Evolutionary conservation across 805 yeast species (phyloP).

Genomic region (Candida germanica): DNA sequence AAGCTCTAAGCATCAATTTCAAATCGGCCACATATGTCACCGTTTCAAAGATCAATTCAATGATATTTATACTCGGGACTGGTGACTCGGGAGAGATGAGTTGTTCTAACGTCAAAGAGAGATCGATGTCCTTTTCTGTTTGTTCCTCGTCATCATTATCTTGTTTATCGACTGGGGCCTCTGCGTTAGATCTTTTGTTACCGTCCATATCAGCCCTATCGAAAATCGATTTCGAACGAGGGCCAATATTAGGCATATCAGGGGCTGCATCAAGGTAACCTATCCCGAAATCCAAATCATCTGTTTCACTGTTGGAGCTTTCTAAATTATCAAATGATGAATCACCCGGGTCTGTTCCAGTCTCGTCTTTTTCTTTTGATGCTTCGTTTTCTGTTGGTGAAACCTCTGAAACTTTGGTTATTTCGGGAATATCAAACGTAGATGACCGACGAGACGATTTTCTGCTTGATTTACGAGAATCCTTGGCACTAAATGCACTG

Average conservation of each 20-base stretch:
- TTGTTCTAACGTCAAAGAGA: constrained; percentile 49
- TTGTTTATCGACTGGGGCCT: constrained; percentile 15
- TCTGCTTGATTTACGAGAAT: constrained; percentile 3
- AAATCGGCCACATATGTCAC: constrained; percentile 62
- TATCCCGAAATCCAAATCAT: constrained; percentile 17
- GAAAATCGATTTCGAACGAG: constrained; percentile 35
- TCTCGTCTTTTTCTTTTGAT: constrained; percentile 1
- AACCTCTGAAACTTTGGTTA: neutral
- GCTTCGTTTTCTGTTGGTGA: neutral
- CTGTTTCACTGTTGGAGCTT: constrained; percentile 24
- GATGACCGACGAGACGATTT: constrained; percentile 11
- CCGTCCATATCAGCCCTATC: constrained; percentile 23
- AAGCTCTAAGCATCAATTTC: constrained; percentile 56
- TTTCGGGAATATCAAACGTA: constrained; percentile 5
- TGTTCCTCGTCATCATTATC: constrained; percentile 14
- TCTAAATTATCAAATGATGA: constrained; percentile 20
- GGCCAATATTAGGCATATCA: constrained; percentile 19
- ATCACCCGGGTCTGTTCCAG: constrained; percentile 16
- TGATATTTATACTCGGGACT: constrained; percentile 51
- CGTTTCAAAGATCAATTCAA: constrained; percentile 60
- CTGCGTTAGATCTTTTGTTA: constrained; percentile 13
- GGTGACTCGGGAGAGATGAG: constrained; percentile 54
- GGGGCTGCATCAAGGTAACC: constrained; percentile 29
- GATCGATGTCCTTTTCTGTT: constrained; percentile 14
- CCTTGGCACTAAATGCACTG: constrained; percentile 12